Conservation (phyloP, 768 basidiomycete genomes). For the Lactifluus subvellereus region DNA sequence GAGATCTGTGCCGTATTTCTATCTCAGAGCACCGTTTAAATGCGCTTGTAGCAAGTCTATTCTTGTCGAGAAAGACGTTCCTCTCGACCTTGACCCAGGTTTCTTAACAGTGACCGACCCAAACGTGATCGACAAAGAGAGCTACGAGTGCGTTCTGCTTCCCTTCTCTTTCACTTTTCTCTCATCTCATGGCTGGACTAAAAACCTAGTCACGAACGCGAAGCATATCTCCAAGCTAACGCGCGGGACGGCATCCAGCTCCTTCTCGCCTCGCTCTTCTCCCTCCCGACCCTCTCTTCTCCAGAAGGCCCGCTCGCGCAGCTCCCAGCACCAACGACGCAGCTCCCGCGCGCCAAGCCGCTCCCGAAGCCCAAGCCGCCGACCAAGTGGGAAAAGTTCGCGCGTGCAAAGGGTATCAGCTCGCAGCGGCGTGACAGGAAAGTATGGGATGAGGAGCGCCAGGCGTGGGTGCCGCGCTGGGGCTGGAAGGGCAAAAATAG, state of each 20-base stretch:
- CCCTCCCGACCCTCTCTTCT: constrained; percentile 70
- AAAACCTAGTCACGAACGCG: constrained; percentile 57
- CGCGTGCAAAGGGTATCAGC: constrained; percentile 88
- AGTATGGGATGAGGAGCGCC: constrained; percentile 91
- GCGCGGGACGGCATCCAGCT: constrained; percentile 80
- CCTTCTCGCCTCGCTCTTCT: constrained; percentile 73
- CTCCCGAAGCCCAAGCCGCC: constrained; percentile 87
- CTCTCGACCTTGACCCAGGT: constrained; percentile 76
- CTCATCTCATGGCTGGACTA: neutral
- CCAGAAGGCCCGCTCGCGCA: constrained; percentile 77
- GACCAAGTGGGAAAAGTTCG: constrained; percentile 97
- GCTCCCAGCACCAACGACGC: constrained; percentile 70
- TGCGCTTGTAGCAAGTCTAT: constrained; percentile 50
- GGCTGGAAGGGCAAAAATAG: constrained; percentile 87
- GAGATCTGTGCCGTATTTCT: neutral
- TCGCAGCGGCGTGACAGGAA: constrained; percentile 72
- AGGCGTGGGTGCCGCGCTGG: constrained; percentile 91
- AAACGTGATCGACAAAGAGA: constrained; percentile 79
- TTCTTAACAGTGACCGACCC: constrained; percentile 81
- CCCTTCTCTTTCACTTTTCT: neutral
- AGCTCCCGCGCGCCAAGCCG: constrained; percentile 85
- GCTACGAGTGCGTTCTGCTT: constrained; percentile 57
- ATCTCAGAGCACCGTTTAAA: neutral
- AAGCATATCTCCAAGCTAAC: constrained; percentile 71
- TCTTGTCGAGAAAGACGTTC: constrained; percentile 70